Conservation (phyloP, 306 rosid species). For the Malus domestica region DNA sequence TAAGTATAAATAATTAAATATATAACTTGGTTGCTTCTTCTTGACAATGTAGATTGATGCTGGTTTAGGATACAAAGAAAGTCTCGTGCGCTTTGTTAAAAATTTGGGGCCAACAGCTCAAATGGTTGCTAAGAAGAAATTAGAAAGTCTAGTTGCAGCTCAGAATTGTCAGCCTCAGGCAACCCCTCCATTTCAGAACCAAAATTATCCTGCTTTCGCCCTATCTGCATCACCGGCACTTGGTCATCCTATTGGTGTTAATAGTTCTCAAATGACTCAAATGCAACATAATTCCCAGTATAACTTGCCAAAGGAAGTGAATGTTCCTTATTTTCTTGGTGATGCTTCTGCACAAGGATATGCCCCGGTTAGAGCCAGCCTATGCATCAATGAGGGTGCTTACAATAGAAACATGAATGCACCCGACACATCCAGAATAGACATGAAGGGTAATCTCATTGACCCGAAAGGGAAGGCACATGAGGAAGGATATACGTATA, state of each 20-base stretch:
- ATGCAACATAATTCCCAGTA: not conserved
- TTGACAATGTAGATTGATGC: not conserved
- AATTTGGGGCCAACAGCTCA: slow-evolving; percentile 32
- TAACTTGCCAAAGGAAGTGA: not conserved
- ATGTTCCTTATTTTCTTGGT: not conserved
- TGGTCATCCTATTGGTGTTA: not conserved
- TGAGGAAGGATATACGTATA: not conserved
- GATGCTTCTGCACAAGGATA: slow-evolving; percentile 8
- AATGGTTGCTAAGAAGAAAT: slow-evolving; percentile 8
- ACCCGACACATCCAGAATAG: not conserved
- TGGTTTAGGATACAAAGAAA: slow-evolving; percentile 14
- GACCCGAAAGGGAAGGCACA: not conserved
- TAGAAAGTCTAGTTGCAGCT: slow-evolving; percentile 1
- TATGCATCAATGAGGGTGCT: not conserved
- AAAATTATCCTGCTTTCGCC: not conserved
- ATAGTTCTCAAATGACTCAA: not conserved
- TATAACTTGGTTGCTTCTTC: not conserved
- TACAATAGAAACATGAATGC: slow-evolving; percentile 1
- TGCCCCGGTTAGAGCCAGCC: not conserved
- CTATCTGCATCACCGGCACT: not conserved
- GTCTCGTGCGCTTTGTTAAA: slow-evolving; percentile 17
- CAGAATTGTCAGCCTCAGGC: not conserved
- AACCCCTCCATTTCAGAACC: not conserved
- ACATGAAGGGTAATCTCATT: not conserved
- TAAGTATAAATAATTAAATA: not conserved